Percentiles rank a stretch among this genome's conserved stretches.
These are phyloP conservation scores for Globisporangium parvum DNA, from an alignment of 352 stramenopile genomes.

Conservation along the genomic window DNA sequence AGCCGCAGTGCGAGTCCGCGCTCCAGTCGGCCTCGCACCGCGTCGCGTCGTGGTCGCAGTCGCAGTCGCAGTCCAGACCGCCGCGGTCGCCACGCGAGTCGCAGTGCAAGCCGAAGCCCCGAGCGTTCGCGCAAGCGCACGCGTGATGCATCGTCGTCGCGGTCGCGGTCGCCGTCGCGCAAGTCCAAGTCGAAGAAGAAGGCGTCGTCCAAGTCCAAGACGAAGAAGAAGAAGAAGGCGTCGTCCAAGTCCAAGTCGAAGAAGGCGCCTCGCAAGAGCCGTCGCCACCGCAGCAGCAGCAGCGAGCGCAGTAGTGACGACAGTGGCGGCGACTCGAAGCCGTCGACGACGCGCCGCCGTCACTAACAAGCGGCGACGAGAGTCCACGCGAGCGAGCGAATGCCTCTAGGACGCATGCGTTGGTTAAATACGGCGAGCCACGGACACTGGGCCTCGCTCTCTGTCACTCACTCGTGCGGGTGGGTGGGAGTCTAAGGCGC, in stretches of 20 bases:
- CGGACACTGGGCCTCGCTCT: too few relatives aligned
- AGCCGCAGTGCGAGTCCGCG: slow-evolving; percentile 10
- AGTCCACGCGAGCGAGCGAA: neutral
- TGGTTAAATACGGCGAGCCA: neutral
- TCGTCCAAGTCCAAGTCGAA: slow-evolving; percentile 27
- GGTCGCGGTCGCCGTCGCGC: slow-evolving; percentile 6
- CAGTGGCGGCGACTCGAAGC: slow-evolving; percentile 15
- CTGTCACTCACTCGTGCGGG: too few relatives aligned
- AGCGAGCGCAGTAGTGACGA: slow-evolving; percentile 22
- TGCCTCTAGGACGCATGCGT: neutral
- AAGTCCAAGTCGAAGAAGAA: slow-evolving; percentile 22
- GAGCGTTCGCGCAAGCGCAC: neutral
- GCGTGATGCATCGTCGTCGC: neutral
- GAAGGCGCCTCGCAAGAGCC: slow-evolving; percentile 35
- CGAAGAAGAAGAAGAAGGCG: slow-evolving; percentile 30
- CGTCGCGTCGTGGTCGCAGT: slow-evolving; percentile 19
- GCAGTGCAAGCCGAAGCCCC: slow-evolving; percentile 12
- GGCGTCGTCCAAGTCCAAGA: slow-evolving; percentile 22
- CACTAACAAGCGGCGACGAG: neutral
- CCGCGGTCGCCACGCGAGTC: slow-evolving; percentile 11
- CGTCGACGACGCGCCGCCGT: slow-evolving; percentile 16
- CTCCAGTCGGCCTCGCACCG: slow-evolving; percentile 2
- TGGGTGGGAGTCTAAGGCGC: slow-evolving; percentile 30
- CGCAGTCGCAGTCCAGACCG: slow-evolving; percentile 20
- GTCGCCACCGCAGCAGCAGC: slow-evolving; percentile 15